Evolutionary conservation across 805 yeast species (phyloP), one percentile per base, ranked within the genome.

Genomic region (Spathaspora gorwiae): DNA sequence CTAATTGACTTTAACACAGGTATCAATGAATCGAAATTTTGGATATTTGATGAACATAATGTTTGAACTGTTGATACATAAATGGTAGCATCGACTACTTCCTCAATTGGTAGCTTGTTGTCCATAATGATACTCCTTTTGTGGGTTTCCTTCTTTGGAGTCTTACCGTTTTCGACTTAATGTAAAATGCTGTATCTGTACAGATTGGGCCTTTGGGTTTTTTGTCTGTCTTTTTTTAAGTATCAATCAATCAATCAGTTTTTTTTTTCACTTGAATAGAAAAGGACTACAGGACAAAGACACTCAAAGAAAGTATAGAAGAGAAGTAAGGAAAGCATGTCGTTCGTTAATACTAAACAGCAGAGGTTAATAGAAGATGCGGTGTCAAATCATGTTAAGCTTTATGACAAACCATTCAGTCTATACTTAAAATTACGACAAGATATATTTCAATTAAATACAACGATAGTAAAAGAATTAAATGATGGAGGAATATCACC

Each of bases 371-470:
- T 68, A 2, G 71, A 67, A 27, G 61, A 57, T 35, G 51, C 68
- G 2, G 57, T 66, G 8, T 24, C 54, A 7, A 61, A 58, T 41
- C 60, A 57, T 47, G 59, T 69, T 33, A 53, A 56, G 40, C 61
- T 58, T 39, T 59, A 65, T 47, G 75, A 71, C 44, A 65, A 62
- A 42, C 44, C 57, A 9, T 57, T 68, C 1, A 38, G 52, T 7
- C 66, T 60, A 45, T 71, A 71, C 43, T 54, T 68, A 34, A 55
- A 57, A 35, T 44, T 66, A 9, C 52, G 76, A 41, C 68, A 62
- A 45, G 66, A 65, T 12, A 59, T 66, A 2, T 52, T 58, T 26
- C 54, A 48, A 41, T 43, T 61, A 15, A 42, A 45, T 37, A 38
- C 39, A 12, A 39, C 43, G n/a, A 43, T 44, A 7, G 38, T 50